A percentile compares a stretch with the other conserved stretches of the same genome.
Evolutionary conservation across 345 rosid species (phyloP).

Genomic region (Psidium guajava): DNA sequence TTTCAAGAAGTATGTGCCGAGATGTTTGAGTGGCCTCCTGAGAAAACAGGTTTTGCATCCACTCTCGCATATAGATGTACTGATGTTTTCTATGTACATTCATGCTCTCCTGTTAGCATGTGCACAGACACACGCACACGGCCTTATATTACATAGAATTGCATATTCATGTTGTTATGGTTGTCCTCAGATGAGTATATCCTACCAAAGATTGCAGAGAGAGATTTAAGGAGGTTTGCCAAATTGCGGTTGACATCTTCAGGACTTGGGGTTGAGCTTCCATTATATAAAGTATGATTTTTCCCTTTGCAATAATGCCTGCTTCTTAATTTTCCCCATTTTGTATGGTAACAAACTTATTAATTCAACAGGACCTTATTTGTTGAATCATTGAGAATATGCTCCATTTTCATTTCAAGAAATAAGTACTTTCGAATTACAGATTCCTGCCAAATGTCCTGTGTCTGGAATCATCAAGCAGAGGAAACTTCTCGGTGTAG

Average conservation of each 20-base stretch:
- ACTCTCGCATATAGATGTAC: neutral
- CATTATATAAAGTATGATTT: slow-evolving; percentile 32
- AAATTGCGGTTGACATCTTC: slow-evolving; percentile 40
- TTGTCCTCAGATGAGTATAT: slow-evolving; percentile 57
- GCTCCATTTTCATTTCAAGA: neutral
- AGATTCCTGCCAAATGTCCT: slow-evolving; percentile 75
- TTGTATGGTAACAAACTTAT: neutral
- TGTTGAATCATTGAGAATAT: neutral
- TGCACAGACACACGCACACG: neutral
- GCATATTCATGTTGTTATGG: neutral
- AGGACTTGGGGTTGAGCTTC: slow-evolving; percentile 35
- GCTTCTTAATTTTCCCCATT: slow-evolving; percentile 1
- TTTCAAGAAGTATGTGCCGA: slow-evolving; percentile 50
- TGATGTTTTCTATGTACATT: neutral
- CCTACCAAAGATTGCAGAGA: slow-evolving; percentile 90
- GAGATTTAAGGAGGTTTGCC: slow-evolving; percentile 62
- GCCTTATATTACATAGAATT: neutral
- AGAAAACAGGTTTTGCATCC: slow-evolving; percentile 53
- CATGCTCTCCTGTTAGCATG: neutral
- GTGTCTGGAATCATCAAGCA: slow-evolving; percentile 56
- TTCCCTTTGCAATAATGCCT: neutral
- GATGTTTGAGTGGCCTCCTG: slow-evolving; percentile 81
- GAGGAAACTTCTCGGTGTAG: slow-evolving; percentile 60
- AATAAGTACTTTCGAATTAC: slow-evolving; percentile 4
- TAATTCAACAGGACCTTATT: neutral